phyloP scores from a whole-genome alignment of 176 grass and related monocot genomes.

The Elymus sibiricus region DNA sequence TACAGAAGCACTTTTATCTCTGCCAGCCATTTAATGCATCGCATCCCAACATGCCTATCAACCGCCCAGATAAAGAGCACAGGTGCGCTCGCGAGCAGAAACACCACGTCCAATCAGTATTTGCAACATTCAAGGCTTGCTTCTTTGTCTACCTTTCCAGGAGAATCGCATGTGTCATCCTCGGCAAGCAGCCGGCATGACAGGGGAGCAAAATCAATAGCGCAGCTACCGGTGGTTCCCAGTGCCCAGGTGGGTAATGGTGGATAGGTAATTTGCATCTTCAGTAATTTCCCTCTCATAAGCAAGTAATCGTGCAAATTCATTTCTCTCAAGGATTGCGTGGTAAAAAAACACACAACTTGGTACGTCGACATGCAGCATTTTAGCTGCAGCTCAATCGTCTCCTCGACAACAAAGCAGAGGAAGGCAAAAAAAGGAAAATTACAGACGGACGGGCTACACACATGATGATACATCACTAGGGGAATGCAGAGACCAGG shows the following conservation, averaged over 20 bases:
- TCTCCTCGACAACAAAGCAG: background rate
- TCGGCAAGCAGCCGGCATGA: slow-evolving; percentile 6
- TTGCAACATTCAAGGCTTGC: slow-evolving; percentile 18
- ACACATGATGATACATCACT: slow-evolving; percentile 21
- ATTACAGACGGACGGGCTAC: background rate
- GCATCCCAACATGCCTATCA: no score
- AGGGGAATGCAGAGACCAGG: slow-evolving; percentile 32
- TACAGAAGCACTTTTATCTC: no score
- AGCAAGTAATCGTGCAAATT: background rate
- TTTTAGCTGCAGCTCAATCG: background rate
- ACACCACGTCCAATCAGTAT: background rate
- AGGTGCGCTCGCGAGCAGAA: no score
- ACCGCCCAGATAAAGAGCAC: no score
- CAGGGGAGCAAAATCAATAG: background rate
- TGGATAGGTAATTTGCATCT: background rate
- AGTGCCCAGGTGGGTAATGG: background rate
- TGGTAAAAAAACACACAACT: slow-evolving; percentile 30
- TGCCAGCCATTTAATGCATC: no score
- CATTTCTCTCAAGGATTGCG: slow-evolving; percentile 20
- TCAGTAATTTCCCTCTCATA: background rate
- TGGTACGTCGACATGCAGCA: slow-evolving; percentile 6
- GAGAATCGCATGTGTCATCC: slow-evolving; percentile 6
- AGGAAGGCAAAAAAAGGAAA: background rate
- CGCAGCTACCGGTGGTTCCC: background rate
- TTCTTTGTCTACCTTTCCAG: background rate